phyloP scores from a whole-genome alignment of 2,329 filamentous ascomycete species.

The Aspergillus fructus region DNA sequence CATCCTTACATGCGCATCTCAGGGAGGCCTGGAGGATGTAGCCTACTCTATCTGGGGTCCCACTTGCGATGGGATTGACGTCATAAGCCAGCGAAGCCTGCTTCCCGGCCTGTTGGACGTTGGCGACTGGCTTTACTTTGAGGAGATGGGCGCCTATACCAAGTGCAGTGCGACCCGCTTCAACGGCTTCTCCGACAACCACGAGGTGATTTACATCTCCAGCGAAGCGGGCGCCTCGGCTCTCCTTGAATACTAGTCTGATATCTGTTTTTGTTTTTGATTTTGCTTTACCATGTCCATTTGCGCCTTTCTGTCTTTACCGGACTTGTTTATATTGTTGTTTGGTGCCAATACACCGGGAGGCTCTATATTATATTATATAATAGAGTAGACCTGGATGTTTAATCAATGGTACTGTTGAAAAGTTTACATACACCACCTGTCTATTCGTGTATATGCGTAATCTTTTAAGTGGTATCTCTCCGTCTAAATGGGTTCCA shows the following conservation, averaged over 20 bases:
- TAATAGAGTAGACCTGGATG: background rate
- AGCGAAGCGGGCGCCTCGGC: conserved; percentile 86
- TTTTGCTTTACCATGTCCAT: background rate
- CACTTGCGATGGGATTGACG: conserved; percentile 96
- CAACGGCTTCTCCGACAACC: conserved; percentile 92
- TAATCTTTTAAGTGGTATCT: background rate
- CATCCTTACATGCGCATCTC: conserved; percentile 69
- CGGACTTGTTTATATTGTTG: background rate
- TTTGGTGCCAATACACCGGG: background rate
- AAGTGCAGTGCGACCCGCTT: conserved; percentile 97
- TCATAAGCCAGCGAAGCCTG: conserved; percentile 78
- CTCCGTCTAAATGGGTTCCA: background rate
- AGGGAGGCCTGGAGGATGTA: conserved; percentile 55
- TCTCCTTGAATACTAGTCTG: conserved; percentile 55
- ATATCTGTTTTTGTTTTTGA: conserved; percentile 4
- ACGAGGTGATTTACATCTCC: conserved; percentile 91
- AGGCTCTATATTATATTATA: background rate
- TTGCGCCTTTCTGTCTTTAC: background rate
- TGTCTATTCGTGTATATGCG: background rate
- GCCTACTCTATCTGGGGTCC: conserved; percentile 98
- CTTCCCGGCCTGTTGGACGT: conserved; percentile 79
- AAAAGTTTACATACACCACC: background rate
- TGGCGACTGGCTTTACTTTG: conserved; percentile 98
- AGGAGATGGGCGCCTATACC: conserved; percentile 98
- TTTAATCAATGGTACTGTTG: background rate